Evolutionary conservation across 192 early-diverging fungal species (phyloP).

Genomic region (Rhizoclosmatium sp.): DNA sequence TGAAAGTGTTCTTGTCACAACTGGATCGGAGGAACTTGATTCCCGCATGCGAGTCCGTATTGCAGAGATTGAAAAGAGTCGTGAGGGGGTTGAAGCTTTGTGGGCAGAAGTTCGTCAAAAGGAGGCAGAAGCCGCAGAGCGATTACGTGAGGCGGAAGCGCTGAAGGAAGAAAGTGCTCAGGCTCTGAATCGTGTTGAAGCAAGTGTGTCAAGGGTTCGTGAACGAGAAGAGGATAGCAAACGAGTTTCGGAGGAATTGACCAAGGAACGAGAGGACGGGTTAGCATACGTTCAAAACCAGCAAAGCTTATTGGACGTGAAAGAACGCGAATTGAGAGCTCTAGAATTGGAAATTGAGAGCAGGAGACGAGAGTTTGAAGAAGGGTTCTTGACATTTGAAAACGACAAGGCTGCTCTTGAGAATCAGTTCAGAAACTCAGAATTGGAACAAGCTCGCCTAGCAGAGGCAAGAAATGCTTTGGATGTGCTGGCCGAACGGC

Average conservation of each 20-base stretch:
- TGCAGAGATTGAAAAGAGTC: constrained; percentile 22
- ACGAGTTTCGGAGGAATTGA: background rate
- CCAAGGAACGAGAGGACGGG: background rate
- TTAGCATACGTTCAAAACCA: background rate
- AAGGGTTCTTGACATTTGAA: background rate
- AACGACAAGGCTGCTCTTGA: background rate
- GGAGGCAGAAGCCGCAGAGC: background rate
- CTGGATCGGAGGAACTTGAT: background rate
- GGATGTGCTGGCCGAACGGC: background rate
- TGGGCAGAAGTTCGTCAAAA: background rate
- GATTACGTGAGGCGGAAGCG: constrained; percentile 2
- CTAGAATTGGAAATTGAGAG: background rate
- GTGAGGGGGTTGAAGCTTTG: constrained; percentile 1
- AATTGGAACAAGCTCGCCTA: background rate
- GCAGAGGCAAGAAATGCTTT: background rate
- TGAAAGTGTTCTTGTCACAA: background rate
- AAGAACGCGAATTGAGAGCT: background rate
- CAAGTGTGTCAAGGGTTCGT: background rate
- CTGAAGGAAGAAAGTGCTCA: constrained; percentile 19
- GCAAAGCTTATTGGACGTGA: background rate
- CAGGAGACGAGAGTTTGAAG: background rate
- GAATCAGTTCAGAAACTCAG: background rate
- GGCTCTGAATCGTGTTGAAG: constrained; percentile 17
- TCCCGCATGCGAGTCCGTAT: constrained; percentile 12
- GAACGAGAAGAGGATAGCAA: constrained; percentile 18